These are phyloP conservation scores for Harringtonia lauricola DNA, from an alignment of 2,329 filamentous ascomycete species.

Conservation along the genomic window DNA sequence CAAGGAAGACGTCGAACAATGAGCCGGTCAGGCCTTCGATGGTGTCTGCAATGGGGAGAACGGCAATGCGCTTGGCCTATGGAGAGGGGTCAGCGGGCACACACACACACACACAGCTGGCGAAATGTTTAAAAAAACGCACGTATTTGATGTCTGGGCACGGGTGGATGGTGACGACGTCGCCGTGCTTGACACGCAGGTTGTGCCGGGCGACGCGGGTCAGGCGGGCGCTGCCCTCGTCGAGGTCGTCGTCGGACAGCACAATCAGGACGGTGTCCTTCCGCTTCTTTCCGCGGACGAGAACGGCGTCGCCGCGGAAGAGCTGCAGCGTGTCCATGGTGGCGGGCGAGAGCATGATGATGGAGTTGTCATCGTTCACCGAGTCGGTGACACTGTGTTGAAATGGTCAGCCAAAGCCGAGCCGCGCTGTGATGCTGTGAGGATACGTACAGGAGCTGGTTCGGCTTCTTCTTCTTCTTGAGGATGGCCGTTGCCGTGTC, in stretches of 20 bases:
- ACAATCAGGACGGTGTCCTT: constrained; percentile 99
- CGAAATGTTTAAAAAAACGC: not conserved
- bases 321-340: constrained; percentile 98
- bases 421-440: not conserved
- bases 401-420: too few species aligned
- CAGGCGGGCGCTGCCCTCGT: constrained; percentile 93
- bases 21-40: constrained; percentile 96
- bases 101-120: not conserved
- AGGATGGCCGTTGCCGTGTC: constrained; percentile 92
- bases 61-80: constrained; percentile 96
- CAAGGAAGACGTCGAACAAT: constrained; percentile 97
- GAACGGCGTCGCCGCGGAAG: constrained; percentile 95
- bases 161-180: constrained; percentile 92
- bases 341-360: constrained; percentile 95
- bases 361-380: constrained; percentile 98
- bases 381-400: constrained; percentile 81
- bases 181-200: constrained; percentile 94
- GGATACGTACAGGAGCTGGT: constrained; percentile 73
- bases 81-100: constrained; percentile 11
- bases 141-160: constrained; percentile 99
- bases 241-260: constrained; percentile 91
- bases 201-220: constrained; percentile 99
- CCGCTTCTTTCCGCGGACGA: constrained; percentile 98
- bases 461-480: constrained; percentile 99
- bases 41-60: constrained; percentile 95